Percentiles rank a stretch among this genome's conserved stretches.
Conservation (phyloP, 2,329 filamentous ascomycete genomes). For the Beauveria asiatica region DNA sequence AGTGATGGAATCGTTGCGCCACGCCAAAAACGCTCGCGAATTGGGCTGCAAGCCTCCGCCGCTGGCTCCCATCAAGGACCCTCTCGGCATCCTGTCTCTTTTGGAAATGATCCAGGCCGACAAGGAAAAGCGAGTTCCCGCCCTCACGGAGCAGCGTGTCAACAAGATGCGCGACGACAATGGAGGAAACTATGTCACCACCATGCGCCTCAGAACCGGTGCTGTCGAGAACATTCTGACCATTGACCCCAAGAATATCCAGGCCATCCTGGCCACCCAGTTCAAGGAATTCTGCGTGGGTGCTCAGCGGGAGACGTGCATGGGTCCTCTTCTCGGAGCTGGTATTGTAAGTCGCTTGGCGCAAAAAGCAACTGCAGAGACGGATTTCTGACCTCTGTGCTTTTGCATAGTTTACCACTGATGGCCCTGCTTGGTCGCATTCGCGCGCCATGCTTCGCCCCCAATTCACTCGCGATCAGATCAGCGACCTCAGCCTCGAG, state of each 20-base stretch:
- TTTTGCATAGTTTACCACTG: slow-evolving; percentile 23
- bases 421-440: slow-evolving; percentile 28
- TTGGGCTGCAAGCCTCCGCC: slow-evolving; percentile 16
- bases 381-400: neutral
- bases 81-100: slow-evolving; percentile 14
- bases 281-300: slow-evolving; percentile 22
- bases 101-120: slow-evolving; percentile 13
- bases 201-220: slow-evolving; percentile 9
- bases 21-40: slow-evolving; percentile 9
- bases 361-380: neutral
- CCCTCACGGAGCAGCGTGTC: slow-evolving; percentile 9
- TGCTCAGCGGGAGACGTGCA: slow-evolving; percentile 18
- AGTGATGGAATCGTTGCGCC: neutral
- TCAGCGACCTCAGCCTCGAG: slow-evolving; percentile 34
- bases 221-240: slow-evolving; percentile 15
- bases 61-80: slow-evolving; percentile 12
- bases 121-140: slow-evolving; percentile 15
- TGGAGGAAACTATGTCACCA: slow-evolving; percentile 14
- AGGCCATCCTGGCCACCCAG: slow-evolving; percentile 20
- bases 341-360: slow-evolving; percentile 23
- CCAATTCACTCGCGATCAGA: slow-evolving; percentile 34
- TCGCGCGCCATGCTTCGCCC: slow-evolving; percentile 32
- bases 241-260: slow-evolving; percentile 21
- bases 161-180: slow-evolving; percentile 12
- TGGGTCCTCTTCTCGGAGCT: slow-evolving; percentile 33